Evolutionary conservation across 1,284 basidiomycete genomes (phyloP), one percentile per base, ranked within the genome.

Genomic region (Sporisorium sorghi): DNA sequence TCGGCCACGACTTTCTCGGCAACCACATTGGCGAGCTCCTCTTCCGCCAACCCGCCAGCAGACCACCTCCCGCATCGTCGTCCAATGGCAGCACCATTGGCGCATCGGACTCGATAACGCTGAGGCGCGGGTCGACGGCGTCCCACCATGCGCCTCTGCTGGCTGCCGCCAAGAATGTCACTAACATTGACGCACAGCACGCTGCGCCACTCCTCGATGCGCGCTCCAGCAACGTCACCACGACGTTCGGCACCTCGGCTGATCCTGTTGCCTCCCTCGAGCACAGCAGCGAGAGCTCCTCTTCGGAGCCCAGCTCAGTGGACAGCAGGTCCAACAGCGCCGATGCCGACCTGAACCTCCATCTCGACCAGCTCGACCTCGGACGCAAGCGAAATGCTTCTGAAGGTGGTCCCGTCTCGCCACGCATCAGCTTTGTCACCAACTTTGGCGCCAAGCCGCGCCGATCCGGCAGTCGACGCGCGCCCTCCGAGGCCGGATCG

Each of bases 1-100:
- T 70, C 32, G 62, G 58, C 24, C 46, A 66, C 44, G 72, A 74
- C 63, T 74, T 74, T 24, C 66, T 74, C n/a, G 72, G 61, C 43
- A 74, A 66, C 21, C 72, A 74, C 59, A 74, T 74, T 44, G 72
- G 72, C 47, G 62, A 74, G 54, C 63, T 74, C 8, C 72, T 74
- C 56, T 28, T 74, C 39, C 62, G 72, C 3, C 72, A 74, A 19
- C 69, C 69, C 12, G 43, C 53, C 49, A 61, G 55, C 39, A 59
- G 33, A 33, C 14, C 28, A 26, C 14, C 28, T 19, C 21, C n/a
- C n/a, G n/a, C 53, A 8, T 19, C 50, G 5, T 65, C 68, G 5
- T 70, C 68, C 10, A 61, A 23, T 11, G 61, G 53, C 10, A 60
- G 61, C 49, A 60, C 61, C 10, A 39, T 70, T 3, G 40, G 54